phyloP scores from a whole-genome alignment of 106 monocot genomes.

The Gastrodia elata region DNA sequence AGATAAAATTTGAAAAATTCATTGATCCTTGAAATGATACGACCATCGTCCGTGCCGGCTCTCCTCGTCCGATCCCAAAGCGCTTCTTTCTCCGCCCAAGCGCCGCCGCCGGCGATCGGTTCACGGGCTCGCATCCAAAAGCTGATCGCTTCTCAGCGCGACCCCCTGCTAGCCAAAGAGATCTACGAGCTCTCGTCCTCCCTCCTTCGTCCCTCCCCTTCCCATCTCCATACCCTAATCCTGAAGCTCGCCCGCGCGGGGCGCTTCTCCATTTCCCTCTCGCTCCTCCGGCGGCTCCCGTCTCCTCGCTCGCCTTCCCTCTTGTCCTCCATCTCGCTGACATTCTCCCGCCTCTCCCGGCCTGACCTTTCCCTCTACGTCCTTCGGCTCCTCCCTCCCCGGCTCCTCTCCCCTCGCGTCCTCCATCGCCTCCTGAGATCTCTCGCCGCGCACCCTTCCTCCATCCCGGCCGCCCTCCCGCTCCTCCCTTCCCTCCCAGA shows the following conservation, averaged over 20 bases:
- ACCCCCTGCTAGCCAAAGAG: conserved; percentile 77
- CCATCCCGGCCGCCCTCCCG: conserved; percentile 22
- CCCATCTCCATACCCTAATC: conserved; percentile 29
- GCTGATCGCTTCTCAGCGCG: conserved; percentile 54
- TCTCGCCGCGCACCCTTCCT: conserved; percentile 29
- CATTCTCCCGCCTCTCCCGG: conserved; percentile 21
- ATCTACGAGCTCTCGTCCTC: conserved; percentile 36
- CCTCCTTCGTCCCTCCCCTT: conserved; percentile 34
- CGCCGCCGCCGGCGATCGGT: background rate
- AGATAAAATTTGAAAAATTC: too few species aligned
- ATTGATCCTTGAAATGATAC: too few species aligned
- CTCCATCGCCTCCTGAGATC: conserved; percentile 24
- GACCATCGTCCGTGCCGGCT: background rate
- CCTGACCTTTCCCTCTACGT: conserved; percentile 15
- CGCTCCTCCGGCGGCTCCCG: conserved; percentile 22
- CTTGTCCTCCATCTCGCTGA: conserved; percentile 7
- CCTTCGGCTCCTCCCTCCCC: conserved; percentile 14
- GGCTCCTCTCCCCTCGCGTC: conserved; percentile 21
- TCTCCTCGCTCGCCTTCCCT: conserved; percentile 13
- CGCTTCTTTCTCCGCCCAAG: background rate
- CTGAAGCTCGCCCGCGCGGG: conserved; percentile 34
- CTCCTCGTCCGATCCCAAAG: background rate
- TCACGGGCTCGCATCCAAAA: conserved; percentile 77
- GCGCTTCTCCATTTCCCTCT: conserved; percentile 24
- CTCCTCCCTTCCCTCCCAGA: conserved; percentile 26